A percentile compares a stretch with the other conserved stretches of the same genome.
These are phyloP conservation scores for Escallonia herrerae DNA, from an alignment of 129 eudicot species.

Conservation along the genomic window DNA sequence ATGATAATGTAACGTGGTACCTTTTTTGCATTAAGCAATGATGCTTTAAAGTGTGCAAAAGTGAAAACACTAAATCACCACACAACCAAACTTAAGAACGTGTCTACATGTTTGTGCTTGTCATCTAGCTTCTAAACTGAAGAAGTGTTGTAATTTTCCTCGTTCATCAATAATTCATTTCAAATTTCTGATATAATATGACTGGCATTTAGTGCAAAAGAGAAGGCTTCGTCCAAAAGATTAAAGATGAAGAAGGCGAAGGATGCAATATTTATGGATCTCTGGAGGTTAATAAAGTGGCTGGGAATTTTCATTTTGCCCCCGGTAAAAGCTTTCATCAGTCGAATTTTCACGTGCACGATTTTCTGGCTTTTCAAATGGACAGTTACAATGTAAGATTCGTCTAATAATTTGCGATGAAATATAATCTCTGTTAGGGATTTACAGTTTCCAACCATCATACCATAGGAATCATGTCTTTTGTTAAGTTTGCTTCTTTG, in stretches of 20 bases:
- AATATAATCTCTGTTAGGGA: not conserved
- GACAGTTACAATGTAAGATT: constrained; percentile 68
- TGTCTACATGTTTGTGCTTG: not conserved
- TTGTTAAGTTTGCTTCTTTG: not conserved
- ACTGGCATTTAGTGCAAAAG: constrained; percentile 60
- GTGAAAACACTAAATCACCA: no score
- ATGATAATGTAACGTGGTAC: no score
- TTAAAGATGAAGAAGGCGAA: constrained; percentile 93
- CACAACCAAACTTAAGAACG: no score
- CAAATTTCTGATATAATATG: constrained; percentile 5
- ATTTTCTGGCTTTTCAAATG: constrained; percentile 57
- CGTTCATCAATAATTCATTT: not conserved
- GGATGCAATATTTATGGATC: constrained; percentile 93
- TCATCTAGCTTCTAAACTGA: not conserved
- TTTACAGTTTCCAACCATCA: constrained; percentile 1
- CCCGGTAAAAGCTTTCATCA: constrained; percentile 90
- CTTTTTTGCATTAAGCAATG: no score
- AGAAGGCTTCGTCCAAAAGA: constrained; percentile 83
- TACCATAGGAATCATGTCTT: not conserved
- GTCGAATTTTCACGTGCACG: constrained; percentile 45
- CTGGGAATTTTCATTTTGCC: constrained; percentile 87
- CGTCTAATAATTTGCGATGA: not conserved
- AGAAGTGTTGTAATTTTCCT: not conserved
- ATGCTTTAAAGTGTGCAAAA: no score
- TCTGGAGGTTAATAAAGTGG: constrained; percentile 89